Evolutionary conservation across 2,329 filamentous ascomycete genomes (phyloP).

Genomic region (Dactylellina haptotyla): DNA sequence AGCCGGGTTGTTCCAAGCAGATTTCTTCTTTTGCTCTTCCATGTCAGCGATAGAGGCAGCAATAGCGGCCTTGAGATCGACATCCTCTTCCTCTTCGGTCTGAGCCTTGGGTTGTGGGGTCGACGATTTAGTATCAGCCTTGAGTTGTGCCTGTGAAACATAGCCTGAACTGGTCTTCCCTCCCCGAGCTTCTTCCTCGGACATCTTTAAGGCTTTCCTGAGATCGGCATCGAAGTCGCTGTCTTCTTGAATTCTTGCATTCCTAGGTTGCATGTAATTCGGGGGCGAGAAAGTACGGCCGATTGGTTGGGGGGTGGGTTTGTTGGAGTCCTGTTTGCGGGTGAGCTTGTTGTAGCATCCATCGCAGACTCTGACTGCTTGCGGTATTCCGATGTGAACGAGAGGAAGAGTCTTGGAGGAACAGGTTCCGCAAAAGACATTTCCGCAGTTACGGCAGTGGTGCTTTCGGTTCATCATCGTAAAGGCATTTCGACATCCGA

Average conservation of each 20-base stretch:
- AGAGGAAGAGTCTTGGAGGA: slow-evolving; percentile 88
- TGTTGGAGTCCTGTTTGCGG: slow-evolving; percentile 19
- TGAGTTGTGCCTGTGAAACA: slow-evolving; percentile 71
- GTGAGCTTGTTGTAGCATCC: slow-evolving; percentile 78
- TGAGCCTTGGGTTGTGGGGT: slow-evolving; percentile 62
- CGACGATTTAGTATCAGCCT: slow-evolving; percentile 61
- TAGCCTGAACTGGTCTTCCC: slow-evolving; percentile 74
- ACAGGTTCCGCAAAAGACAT: slow-evolving; percentile 95
- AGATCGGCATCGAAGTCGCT: slow-evolving; percentile 94
- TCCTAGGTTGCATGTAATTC: slow-evolving; percentile 84
- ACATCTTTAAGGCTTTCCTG: slow-evolving; percentile 94
- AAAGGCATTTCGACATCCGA: slow-evolving; percentile 94
- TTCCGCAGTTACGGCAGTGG: slow-evolving; percentile 96
- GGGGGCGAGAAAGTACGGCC: slow-evolving; percentile 65
- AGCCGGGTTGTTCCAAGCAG: slow-evolving; percentile 72
- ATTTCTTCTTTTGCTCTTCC: slow-evolving; percentile 96
- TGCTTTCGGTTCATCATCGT: slow-evolving; percentile 99
- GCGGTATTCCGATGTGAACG: slow-evolving; percentile 89
- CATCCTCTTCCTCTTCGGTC: slow-evolving; percentile 82
- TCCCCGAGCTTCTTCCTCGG: slow-evolving; percentile 87
- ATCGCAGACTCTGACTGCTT: slow-evolving; percentile 92
- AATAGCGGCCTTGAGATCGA: slow-evolving; percentile 92
- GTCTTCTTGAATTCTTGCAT: slow-evolving; percentile 76
- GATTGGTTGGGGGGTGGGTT: slow-evolving; percentile 60
- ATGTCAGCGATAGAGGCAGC: slow-evolving; percentile 94